A percentile compares a stretch with the other conserved stretches of the same genome.
These are phyloP conservation scores for Trametes coccinea DNA, from an alignment of 768 basidiomycete genomes.

Conservation along the genomic window DNA sequence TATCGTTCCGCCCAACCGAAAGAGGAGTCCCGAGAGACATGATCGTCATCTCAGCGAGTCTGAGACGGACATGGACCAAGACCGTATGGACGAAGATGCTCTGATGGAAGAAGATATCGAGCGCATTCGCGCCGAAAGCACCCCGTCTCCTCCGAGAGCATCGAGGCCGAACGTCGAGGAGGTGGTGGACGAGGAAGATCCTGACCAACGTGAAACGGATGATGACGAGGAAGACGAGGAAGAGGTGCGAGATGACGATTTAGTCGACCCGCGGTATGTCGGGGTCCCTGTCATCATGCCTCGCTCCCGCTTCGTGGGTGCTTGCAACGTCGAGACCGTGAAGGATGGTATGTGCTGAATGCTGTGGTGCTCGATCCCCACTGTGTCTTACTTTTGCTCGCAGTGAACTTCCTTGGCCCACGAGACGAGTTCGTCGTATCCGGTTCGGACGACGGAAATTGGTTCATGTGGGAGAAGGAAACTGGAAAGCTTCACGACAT, in stretches of 20 bases:
- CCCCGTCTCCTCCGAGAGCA: background rate
- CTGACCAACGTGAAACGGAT: slow-evolving; percentile 25
- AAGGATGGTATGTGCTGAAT: slow-evolving; percentile 69
- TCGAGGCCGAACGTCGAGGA: background rate
- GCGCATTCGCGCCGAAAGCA: slow-evolving; percentile 25
- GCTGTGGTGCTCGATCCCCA: no score
- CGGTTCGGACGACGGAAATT: slow-evolving; percentile 86
- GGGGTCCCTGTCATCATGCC: slow-evolving; percentile 62
- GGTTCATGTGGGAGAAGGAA: slow-evolving; percentile 83
- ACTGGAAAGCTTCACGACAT: slow-evolving; percentile 67
- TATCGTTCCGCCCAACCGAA: slow-evolving; percentile 21
- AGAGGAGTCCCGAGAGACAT: background rate
- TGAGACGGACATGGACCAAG: background rate
- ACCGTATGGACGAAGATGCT: slow-evolving; percentile 24
- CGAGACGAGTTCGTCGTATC: slow-evolving; percentile 76
- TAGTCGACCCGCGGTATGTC: slow-evolving; percentile 23
- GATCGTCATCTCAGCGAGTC: background rate
- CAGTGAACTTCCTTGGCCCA: slow-evolving; percentile 85
- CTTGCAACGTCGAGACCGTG: slow-evolving; percentile 78
- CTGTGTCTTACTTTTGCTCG: no score
- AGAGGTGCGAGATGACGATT: slow-evolving; percentile 29
- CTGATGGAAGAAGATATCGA: slow-evolving; percentile 32
- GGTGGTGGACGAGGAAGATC: background rate
- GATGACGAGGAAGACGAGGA: slow-evolving; percentile 28
- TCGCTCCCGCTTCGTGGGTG: slow-evolving; percentile 61